A percentile compares a stretch with the other conserved stretches of the same genome.
These are phyloP conservation scores for Amaranthus palmeri DNA, from an alignment of 148 eudicot genomes.

Conservation along the genomic window DNA sequence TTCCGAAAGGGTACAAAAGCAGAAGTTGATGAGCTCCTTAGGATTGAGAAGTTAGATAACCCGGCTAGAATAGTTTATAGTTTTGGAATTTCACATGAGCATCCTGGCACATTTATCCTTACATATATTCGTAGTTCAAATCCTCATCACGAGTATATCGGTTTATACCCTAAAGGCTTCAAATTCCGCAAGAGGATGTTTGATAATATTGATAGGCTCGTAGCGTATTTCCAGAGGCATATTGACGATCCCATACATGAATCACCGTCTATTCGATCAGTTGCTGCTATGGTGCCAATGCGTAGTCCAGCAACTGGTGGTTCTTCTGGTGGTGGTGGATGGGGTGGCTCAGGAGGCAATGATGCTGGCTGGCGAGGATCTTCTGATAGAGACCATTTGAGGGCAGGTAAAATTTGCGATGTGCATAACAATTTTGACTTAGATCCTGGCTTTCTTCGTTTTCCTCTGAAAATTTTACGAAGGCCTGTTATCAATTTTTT, in stretches of 20 bases:
- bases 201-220: slow-evolving; percentile 80
- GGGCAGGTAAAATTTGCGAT: slow-evolving; percentile 45
- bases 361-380: slow-evolving; percentile 74
- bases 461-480: background rate
- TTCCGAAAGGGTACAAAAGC: slow-evolving; percentile 79
- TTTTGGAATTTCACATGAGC: slow-evolving; percentile 95
- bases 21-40: slow-evolving; percentile 83
- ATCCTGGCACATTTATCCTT: slow-evolving; percentile 87
- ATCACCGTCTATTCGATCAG: slow-evolving; percentile 70
- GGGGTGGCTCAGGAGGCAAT: slow-evolving; percentile 50
- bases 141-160: slow-evolving; percentile 94
- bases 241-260: slow-evolving; percentile 80
- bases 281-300: slow-evolving; percentile 98
- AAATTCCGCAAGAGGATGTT: slow-evolving; percentile 86
- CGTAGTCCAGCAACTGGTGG: slow-evolving; percentile 78
- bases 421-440: slow-evolving; percentile 3
- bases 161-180: slow-evolving; percentile 88
- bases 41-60: slow-evolving; percentile 56
- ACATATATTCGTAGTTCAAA: slow-evolving; percentile 81
- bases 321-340: slow-evolving; percentile 52
- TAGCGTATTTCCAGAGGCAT: slow-evolving; percentile 79
- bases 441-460: background rate
- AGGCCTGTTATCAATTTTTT: background rate
- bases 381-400: slow-evolving; percentile 50
- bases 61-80: slow-evolving; percentile 79